Conservation (phyloP, 2,329 filamentous ascomycete genomes). For the Nigrospora sphaerica region DNA sequence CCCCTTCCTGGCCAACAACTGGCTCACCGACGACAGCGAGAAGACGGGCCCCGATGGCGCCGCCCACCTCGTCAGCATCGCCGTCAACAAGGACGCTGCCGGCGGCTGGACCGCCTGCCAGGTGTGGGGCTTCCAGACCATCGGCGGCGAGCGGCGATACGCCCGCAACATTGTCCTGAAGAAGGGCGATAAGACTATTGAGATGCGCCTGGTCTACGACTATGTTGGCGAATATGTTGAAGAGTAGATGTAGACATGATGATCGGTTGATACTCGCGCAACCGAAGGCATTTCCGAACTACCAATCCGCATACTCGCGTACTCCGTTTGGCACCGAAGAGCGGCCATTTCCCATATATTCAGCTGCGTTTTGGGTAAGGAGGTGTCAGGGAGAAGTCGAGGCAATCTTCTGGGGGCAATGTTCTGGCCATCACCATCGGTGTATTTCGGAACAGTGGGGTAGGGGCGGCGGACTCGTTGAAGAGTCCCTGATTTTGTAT, state of each 20-base stretch:
- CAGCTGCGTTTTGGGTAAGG: too few species aligned
- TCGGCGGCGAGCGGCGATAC: slow-evolving; percentile 46
- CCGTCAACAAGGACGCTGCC: slow-evolving; percentile 39
- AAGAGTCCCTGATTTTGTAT: too few species aligned
- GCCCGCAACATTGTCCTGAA: slow-evolving; percentile 44
- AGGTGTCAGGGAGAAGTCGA: too few species aligned
- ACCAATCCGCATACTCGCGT: too few species aligned
- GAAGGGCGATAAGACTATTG: slow-evolving; percentile 40
- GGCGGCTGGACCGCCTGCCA: slow-evolving; percentile 48
- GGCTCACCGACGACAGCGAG: slow-evolving; percentile 47
- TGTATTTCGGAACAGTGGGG: too few species aligned
- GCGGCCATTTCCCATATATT: too few species aligned
- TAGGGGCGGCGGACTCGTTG: too few species aligned
- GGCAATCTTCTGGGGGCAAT: too few species aligned
- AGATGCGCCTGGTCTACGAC: slow-evolving; percentile 51
- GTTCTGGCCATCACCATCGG: too few species aligned
- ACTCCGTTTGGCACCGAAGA: too few species aligned
- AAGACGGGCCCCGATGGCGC: slow-evolving; percentile 48
- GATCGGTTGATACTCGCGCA: too few species aligned
- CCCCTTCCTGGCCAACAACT: slow-evolving; percentile 48
- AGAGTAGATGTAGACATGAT: background rate
- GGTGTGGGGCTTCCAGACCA: slow-evolving; percentile 53
- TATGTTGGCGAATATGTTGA: slow-evolving; percentile 22
- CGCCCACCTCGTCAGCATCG: slow-evolving; percentile 57
- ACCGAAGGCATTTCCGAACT: too few species aligned